Percentiles rank a stretch among this genome's conserved stretches.
phyloP scores from a whole-genome alignment of 108 stramenopile species.

The Fistulifera solaris region DNA sequence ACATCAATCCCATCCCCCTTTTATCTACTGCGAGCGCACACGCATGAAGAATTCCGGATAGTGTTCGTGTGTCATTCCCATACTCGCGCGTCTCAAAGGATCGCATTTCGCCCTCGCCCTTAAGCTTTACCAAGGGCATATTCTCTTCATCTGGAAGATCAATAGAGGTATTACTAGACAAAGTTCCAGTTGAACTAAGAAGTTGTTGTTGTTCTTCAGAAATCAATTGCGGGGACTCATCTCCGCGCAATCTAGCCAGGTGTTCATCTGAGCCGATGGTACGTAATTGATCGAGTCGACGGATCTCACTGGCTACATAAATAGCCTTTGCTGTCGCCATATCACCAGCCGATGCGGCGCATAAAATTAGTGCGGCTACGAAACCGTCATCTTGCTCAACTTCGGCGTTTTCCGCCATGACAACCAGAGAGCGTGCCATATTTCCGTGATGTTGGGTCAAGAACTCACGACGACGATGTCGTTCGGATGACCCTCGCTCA shows the following conservation, averaged over 20 bases:
- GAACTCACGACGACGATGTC: constrained; percentile 47
- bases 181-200: background rate
- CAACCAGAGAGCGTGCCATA: constrained; percentile 60
- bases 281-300: constrained; percentile 63
- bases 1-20: constrained; percentile 69
- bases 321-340: constrained; percentile 77
- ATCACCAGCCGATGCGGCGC: constrained; percentile 75
- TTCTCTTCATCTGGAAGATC: background rate
- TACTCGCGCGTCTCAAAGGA: constrained; percentile 63
- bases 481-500: constrained; percentile 51
- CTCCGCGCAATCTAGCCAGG: constrained; percentile 13
- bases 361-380: constrained; percentile 64
- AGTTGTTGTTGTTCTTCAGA: background rate
- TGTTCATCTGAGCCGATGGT: constrained; percentile 61
- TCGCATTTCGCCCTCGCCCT: constrained; percentile 16
- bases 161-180: background rate
- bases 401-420: constrained; percentile 68
- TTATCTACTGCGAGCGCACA: constrained; percentile 60
- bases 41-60: constrained; percentile 54
- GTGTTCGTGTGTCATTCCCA: constrained; percentile 55
- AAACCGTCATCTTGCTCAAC: constrained; percentile 80
- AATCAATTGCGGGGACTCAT: background rate
- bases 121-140: background rate
- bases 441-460: constrained; percentile 71
- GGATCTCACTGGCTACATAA: constrained; percentile 60